Evolutionary conservation across 441 rosid species (phyloP).

Genomic region (Kokia cookei): DNA sequence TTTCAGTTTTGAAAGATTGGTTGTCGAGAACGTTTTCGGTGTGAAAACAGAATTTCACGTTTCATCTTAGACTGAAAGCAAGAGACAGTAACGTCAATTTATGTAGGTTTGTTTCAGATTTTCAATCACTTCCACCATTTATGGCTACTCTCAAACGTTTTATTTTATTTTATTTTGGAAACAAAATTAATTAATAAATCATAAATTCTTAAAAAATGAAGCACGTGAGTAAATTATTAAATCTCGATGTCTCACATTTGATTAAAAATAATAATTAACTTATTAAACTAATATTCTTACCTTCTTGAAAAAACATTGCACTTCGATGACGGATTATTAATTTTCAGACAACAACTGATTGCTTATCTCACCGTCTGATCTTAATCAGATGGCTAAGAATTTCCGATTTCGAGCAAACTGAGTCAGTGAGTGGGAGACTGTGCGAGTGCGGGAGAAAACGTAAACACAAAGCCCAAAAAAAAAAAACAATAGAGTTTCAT

Average conservation of each 20-base stretch:
- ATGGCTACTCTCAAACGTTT: background rate
- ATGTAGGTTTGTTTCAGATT: background rate
- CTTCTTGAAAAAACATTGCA: background rate
- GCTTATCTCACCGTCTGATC: background rate
- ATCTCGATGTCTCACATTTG: background rate
- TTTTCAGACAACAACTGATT: background rate
- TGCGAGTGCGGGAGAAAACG: constrained; percentile 1
- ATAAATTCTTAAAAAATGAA: background rate
- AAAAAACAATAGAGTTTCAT: background rate
- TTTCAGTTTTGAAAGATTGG: background rate
- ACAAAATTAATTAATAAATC: no score
- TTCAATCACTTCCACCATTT: background rate
- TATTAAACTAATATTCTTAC: no score
- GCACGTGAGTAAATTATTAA: background rate
- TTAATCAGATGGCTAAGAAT: background rate
- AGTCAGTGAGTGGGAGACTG: background rate
- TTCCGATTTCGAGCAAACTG: background rate
- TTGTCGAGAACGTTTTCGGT: background rate
- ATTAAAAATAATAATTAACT: background rate
- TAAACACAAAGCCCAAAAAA: constrained; percentile 14
- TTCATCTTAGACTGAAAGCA: background rate
- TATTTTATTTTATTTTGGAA: background rate
- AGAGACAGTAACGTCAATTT: background rate
- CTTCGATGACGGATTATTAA: background rate
- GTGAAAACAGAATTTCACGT: background rate